Conservation (phyloP, 345 rosid genomes). For the Gossypium sturtianum region DNA sequence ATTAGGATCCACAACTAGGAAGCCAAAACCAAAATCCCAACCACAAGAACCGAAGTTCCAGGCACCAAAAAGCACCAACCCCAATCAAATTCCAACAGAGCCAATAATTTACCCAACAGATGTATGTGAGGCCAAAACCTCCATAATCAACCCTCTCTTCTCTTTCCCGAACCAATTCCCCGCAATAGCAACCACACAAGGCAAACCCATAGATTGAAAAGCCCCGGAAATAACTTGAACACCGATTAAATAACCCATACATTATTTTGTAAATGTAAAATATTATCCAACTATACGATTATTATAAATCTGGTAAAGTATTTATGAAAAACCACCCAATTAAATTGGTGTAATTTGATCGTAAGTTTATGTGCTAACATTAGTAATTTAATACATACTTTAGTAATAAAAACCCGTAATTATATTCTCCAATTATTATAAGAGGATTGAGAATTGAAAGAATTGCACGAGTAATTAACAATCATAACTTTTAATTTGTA, state of each 20-base stretch:
- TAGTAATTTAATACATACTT: too few species aligned
- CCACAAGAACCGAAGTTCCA: conserved; percentile 52
- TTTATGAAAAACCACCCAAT: too few species aligned
- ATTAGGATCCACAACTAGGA: conserved; percentile 63
- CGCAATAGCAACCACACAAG: neutral
- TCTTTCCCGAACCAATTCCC: neutral
- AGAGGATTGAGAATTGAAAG: too few species aligned
- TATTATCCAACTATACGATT: too few species aligned
- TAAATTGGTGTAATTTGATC: too few species aligned
- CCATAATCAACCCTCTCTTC: conserved; percentile 90
- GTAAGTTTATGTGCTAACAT: too few species aligned
- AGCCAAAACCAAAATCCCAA: conserved; percentile 52
- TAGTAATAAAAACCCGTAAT: too few species aligned
- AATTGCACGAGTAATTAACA: too few species aligned
- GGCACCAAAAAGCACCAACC: conserved; percentile 92
- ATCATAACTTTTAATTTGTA: too few species aligned
- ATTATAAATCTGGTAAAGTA: too few species aligned
- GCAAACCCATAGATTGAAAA: conserved; percentile 34
- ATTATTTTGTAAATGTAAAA: too few species aligned
- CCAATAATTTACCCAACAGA: conserved; percentile 82
- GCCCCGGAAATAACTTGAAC: neutral
- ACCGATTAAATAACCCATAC: neutral
- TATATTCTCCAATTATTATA: too few species aligned
- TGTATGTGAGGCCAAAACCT: conserved; percentile 82
- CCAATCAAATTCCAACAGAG: conserved; percentile 87